Evolutionary conservation across 2,329 filamentous ascomycete species (phyloP).

Genomic region (Lachnellula suecica): DNA sequence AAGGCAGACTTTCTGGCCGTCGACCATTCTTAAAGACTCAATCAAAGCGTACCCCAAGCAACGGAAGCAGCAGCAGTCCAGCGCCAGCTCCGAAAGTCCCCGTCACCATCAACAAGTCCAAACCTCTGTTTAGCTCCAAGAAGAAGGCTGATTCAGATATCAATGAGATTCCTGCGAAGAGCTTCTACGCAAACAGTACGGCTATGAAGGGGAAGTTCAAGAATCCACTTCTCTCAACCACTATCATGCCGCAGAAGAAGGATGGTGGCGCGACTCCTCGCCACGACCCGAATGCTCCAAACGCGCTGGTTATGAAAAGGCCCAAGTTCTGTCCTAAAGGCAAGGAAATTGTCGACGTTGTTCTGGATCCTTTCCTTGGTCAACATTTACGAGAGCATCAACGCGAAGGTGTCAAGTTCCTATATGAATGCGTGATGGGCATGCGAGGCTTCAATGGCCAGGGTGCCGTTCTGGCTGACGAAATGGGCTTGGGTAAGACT

Average conservation of each 20-base stretch:
- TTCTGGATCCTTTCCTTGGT: constrained; percentile 65
- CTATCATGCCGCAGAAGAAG: constrained; percentile 45
- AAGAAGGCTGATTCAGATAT: constrained; percentile 20
- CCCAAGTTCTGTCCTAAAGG: constrained; percentile 55
- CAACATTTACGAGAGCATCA: constrained; percentile 67
- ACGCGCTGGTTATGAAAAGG: constrained; percentile 67
- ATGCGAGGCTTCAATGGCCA: constrained; percentile 64
- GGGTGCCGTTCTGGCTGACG: constrained; percentile 71
- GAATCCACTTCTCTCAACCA: constrained; percentile 56
- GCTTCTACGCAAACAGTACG: constrained; percentile 36
- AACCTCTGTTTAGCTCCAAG: constrained; percentile 3
- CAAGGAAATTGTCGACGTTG: constrained; percentile 69
- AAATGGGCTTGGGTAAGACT: constrained; percentile 76
- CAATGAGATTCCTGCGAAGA: constrained; percentile 37
- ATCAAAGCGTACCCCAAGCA: constrained; percentile 11
- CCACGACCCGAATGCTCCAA: constrained; percentile 59
- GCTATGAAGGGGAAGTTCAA: constrained; percentile 54
- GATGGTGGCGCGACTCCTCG: constrained; percentile 55
- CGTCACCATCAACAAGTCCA: constrained; percentile 2
- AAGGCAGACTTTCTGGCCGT: constrained; percentile 58
- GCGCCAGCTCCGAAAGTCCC: constrained; percentile 11
- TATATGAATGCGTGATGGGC: constrained; percentile 77
- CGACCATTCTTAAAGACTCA: constrained; percentile 40
- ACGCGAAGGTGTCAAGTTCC: constrained; percentile 65
- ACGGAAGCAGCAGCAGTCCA: constrained; percentile 9